Percentiles rank a stretch among this genome's conserved stretches.
phyloP scores from a whole-genome alignment of 2,329 filamentous ascomycete species.

The Daldinia sp. region DNA sequence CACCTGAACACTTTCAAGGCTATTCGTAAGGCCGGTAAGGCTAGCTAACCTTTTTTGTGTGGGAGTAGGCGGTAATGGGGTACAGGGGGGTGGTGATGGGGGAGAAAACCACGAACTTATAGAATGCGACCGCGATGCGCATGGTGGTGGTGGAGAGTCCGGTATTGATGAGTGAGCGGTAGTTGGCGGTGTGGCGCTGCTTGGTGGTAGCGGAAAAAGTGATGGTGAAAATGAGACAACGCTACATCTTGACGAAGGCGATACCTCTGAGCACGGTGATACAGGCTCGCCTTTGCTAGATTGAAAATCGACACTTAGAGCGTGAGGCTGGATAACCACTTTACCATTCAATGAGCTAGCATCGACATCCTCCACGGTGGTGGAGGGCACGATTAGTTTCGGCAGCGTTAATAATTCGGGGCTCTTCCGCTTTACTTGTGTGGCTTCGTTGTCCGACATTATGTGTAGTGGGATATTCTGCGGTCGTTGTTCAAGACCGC shows the following conservation, averaged over 20 bases:
- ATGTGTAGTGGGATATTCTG: conserved; percentile 5
- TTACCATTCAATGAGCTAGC: conserved; percentile 3
- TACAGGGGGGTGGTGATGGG: conserved; percentile 35
- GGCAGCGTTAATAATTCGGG: conserved; percentile 32
- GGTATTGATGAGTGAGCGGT: conserved; percentile 19
- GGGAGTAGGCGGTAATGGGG: conserved; percentile 37
- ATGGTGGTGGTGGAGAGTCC: conserved; percentile 26
- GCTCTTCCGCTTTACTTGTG: conserved; percentile 29
- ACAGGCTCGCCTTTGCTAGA: conserved; percentile 26
- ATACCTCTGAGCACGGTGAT: conserved; percentile 31
- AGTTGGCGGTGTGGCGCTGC: conserved; percentile 22
- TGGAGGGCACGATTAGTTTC: conserved; percentile 25
- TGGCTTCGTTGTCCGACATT: conserved; percentile 21
- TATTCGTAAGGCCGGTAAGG: conserved; percentile 25
- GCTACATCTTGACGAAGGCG: conserved; percentile 32
- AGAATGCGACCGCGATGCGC: conserved; percentile 30
- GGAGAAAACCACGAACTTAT: conserved; percentile 38
- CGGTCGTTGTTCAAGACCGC: conserved; percentile 12
- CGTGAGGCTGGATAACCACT: conserved; percentile 32
- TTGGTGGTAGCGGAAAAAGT: conserved; percentile 39
- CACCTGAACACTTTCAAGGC: conserved; percentile 26
- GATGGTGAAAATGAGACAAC: conserved; percentile 39
- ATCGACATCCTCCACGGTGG: conserved; percentile 9
- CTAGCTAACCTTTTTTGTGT: conserved; percentile 30
- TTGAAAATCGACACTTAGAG: conserved; percentile 34